Base-by-base conservation (phyloP, 306 rosid genomes). In the Cucurbita ficifolia region DNA sequence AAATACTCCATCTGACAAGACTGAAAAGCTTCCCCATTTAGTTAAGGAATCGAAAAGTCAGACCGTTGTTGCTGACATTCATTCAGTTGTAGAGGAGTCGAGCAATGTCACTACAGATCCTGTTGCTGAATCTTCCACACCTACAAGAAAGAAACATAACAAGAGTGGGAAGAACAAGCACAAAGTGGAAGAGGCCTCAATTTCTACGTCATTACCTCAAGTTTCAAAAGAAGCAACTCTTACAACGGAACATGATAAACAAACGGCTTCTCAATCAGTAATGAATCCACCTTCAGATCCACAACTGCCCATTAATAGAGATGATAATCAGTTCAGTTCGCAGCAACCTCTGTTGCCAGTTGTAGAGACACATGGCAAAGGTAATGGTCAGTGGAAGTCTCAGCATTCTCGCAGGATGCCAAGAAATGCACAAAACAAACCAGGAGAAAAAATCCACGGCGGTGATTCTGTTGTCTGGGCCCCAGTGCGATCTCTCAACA, bases 381-480 rank as follows among this genome's bases (percentile, higher is more conserved):
- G 55, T 70, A 89, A 79, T 79, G 85, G 80, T 83, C 95, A 83
- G 82, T 83, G 84, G 90, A 94, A 94, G 83, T 74, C 87, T 69
- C 96, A 86, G 82, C 88, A 91, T 72, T 78, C 85, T 72, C 95
- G 86, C 64, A 81, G 88, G 85, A 75, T 58, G 77, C 81, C 92
- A 40, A 89, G 92, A 86, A 87, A 84, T 79, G 72, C 76, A 62
- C 99, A 85, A 69, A 82, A 64, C 76, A 90, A 92, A 80, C 60
- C 82, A 1, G 68, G 85, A 8, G 97, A 89, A 80, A 91, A 83
- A 75, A 64, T 80, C 79, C 89, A 85, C 13, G 84, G 86, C 58
- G 76, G 72, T 73, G 97, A 89, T 69, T 81, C 86, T 71, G 96
- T 87, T 86, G 43, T 86, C 73, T 94, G 99, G 99, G 99, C 99